These are phyloP conservation scores for Sporothrix variecibatus DNA, from an alignment of 2,329 filamentous ascomycete species.

Conservation along the genomic window DNA sequence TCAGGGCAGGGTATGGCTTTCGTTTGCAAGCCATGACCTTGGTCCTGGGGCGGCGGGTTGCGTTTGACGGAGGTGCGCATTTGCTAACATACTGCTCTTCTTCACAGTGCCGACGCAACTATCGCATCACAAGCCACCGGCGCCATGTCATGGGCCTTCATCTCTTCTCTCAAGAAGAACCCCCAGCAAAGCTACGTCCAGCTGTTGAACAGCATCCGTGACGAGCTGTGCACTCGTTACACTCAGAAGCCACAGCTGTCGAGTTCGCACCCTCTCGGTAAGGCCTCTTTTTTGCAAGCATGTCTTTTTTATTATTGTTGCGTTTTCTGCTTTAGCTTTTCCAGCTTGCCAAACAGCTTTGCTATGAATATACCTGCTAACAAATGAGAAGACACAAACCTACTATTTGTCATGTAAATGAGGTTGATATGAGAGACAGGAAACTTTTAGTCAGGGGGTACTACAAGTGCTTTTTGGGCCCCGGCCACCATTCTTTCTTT, in stretches of 20 bases:
- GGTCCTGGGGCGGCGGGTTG: constrained; percentile 9
- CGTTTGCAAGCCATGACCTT: not conserved
- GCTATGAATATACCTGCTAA: constrained; percentile 23
- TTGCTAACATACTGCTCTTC: constrained; percentile 10
- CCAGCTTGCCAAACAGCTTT: not conserved
- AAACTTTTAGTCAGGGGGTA: not conserved
- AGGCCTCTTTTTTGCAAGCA: constrained; percentile 37
- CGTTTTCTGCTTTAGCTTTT: constrained; percentile 3
- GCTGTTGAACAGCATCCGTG: constrained; percentile 91
- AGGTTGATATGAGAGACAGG: not conserved
- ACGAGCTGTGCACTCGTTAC: constrained; percentile 84
- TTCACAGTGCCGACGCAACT: constrained; percentile 76
- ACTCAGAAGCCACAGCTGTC: constrained; percentile 94
- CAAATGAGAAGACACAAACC: constrained; percentile 56
- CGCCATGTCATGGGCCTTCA: constrained; percentile 98
- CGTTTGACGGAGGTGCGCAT: constrained; percentile 31
- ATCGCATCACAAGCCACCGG: constrained; percentile 89
- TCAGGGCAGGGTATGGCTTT: not conserved
- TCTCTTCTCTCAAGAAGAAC: constrained; percentile 85
- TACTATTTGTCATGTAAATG: constrained; percentile 65
- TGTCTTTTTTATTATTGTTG: constrained; percentile 16
- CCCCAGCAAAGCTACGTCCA: constrained; percentile 95
- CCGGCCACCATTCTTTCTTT: not conserved
- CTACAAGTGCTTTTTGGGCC: not conserved
- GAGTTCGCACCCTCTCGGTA: constrained; percentile 93